Conservation (phyloP, 2,329 filamentous ascomycete species). For the Scedosporium minutisporum region DNA sequence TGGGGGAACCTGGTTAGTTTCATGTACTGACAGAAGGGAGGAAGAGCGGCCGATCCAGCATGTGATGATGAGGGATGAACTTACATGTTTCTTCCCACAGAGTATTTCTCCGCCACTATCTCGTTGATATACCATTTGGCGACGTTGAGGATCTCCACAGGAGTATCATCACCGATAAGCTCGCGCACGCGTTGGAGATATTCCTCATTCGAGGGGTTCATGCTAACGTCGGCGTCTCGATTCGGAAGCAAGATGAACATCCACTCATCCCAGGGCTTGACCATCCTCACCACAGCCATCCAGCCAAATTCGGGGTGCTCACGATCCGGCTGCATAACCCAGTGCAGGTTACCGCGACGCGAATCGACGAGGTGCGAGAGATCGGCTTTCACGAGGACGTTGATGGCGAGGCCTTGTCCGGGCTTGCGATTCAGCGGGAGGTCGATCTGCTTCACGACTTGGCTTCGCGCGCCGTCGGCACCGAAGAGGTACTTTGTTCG, state of each 20-base stretch:
- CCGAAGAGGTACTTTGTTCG: constrained; percentile 45
- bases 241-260: constrained; percentile 44
- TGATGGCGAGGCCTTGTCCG: constrained; percentile 27
- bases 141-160: constrained; percentile 40
- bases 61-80: constrained; percentile 7
- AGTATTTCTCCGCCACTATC: constrained; percentile 48
- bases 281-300: constrained; percentile 44
- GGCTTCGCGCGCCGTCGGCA: constrained; percentile 36
- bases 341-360: constrained; percentile 50
- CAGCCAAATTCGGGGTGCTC: constrained; percentile 42
- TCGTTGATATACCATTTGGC: constrained; percentile 54
- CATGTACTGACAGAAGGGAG: not conserved
- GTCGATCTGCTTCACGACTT: constrained; percentile 24
- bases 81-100: constrained; percentile 32
- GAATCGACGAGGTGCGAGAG: constrained; percentile 36
- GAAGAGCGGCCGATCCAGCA: no score
- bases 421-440: constrained; percentile 33
- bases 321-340: constrained; percentile 44
- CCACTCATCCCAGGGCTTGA: constrained; percentile 56
- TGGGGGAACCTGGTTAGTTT: not conserved
- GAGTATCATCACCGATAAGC: constrained; percentile 44
- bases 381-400: constrained; percentile 34
- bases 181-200: constrained; percentile 34
- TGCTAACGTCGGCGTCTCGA: constrained; percentile 23
- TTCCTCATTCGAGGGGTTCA: constrained; percentile 33